Percentiles rank a stretch among this genome's conserved stretches.
phyloP scores from a whole-genome alignment of 257 asterid genomes.

The Capsicum baccatum region DNA sequence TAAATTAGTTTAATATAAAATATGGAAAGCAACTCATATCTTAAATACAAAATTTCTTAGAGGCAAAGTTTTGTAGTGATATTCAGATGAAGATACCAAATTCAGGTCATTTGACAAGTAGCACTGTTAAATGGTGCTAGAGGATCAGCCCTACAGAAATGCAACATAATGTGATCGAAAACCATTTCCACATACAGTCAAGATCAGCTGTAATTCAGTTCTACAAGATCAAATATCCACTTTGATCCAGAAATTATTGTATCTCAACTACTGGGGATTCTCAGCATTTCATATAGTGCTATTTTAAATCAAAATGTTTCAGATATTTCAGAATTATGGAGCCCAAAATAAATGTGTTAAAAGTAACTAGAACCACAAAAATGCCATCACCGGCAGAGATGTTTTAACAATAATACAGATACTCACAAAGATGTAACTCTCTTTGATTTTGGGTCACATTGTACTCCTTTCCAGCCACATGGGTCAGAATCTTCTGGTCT shows the following conservation, averaged over 20 bases:
- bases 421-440: slow-evolving; percentile 35
- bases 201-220: slow-evolving; percentile 13
- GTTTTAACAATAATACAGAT: slow-evolving; percentile 17
- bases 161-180: background rate
- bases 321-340: slow-evolving; percentile 21
- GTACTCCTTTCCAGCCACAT: slow-evolving; percentile 34
- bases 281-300: slow-evolving; percentile 2
- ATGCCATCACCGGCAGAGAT: slow-evolving; percentile 12
- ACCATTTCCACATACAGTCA: background rate
- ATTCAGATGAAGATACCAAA: background rate
- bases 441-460: slow-evolving; percentile 34
- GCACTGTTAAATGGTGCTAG: background rate
- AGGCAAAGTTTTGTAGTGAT: background rate
- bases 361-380: slow-evolving; percentile 11
- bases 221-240: slow-evolving; percentile 15
- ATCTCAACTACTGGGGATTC: background rate
- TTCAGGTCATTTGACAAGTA: slow-evolving; percentile 14
- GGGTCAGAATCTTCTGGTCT: slow-evolving; percentile 37
- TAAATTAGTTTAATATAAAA: background rate
- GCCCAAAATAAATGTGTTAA: slow-evolving; percentile 5
- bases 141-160: slow-evolving; percentile 5
- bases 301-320: background rate
- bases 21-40: background rate
- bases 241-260: background rate
- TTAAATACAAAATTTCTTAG: slow-evolving; percentile 4